These are phyloP conservation scores for Saccharomyces pastorianus DNA, from an alignment of 1,139 yeast species.

Conservation along the genomic window DNA sequence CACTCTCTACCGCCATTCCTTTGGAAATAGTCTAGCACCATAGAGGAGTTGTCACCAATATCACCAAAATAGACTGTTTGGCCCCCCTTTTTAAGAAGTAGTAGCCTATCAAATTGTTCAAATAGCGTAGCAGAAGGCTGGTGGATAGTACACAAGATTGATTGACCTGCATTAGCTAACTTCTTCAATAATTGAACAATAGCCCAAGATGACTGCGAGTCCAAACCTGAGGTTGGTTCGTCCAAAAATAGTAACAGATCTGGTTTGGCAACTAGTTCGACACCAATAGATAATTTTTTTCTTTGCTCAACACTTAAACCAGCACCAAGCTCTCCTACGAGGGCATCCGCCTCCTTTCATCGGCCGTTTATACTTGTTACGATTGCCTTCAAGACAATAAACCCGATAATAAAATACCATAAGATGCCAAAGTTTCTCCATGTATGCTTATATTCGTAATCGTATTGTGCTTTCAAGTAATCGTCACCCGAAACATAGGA, in stretches of 20 bases:
- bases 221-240: too few relatives aligned
- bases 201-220: too few relatives aligned
- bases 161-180: too few relatives aligned
- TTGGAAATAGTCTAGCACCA: conserved; percentile 43
- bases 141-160: too few relatives aligned
- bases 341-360: conserved; percentile 39
- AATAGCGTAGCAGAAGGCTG: too few relatives aligned
- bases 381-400: conserved; percentile 31
- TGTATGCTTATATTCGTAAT: conserved; percentile 34
- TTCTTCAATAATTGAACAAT: too few relatives aligned
- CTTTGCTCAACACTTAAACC: conserved; percentile 54
- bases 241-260: conserved; percentile 36
- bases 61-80: too few relatives aligned
- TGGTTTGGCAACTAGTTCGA: conserved; percentile 44
- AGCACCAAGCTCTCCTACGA: conserved; percentile 43
- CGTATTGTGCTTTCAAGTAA: conserved; percentile 33
- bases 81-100: too few relatives aligned
- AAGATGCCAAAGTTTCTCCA: conserved; percentile 46
- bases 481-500: conserved; percentile 38
- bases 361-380: conserved; percentile 34
- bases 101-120: too few relatives aligned
- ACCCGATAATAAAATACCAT: conserved; percentile 34
- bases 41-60: conserved; percentile 42
- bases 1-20: conserved; percentile 44
- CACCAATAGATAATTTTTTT: conserved; percentile 49